Percentiles rank a stretch among this genome's conserved stretches.
Evolutionary conservation across 345 rosid genomes (phyloP).

Genomic region (Eutrema yunnanense): DNA sequence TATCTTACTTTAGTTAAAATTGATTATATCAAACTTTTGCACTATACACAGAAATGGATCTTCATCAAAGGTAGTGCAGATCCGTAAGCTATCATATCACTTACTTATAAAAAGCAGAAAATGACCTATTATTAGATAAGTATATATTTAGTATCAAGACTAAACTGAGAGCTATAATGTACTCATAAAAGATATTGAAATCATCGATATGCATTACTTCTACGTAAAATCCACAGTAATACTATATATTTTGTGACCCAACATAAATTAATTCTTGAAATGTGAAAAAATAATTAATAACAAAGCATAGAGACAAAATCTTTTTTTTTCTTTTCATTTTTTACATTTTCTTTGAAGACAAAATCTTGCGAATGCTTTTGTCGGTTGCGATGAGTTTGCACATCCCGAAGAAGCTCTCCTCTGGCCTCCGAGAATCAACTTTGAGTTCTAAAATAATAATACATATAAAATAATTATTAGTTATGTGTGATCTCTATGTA

Average conservation of each 20-base stretch:
- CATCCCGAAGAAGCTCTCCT: constrained; percentile 25
- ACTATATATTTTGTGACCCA: neutral
- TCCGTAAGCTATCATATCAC: constrained; percentile 23
- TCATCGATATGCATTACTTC: constrained; percentile 11
- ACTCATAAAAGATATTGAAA: neutral
- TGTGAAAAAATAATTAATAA: neutral
- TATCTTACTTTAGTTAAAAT: constrained; percentile 23
- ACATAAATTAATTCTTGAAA: neutral
- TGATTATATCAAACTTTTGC: constrained; percentile 26
- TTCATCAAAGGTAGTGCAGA: constrained; percentile 35
- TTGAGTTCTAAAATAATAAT: constrained; percentile 10
- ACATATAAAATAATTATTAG: neutral
- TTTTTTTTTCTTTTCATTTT: too few relatives aligned
- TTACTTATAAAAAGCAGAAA: constrained; percentile 19
- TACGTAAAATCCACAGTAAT: constrained; percentile 12
- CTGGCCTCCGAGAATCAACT: constrained; percentile 16
- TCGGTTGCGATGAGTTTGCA: constrained; percentile 26
- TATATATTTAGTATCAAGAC: constrained; percentile 5
- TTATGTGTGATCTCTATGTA: constrained; percentile 18
- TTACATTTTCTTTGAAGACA: constrained; percentile 3
- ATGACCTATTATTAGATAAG: constrained; percentile 5
- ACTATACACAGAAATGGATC: constrained; percentile 25
- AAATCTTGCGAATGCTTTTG: constrained; percentile 27
- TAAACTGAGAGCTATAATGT: neutral
- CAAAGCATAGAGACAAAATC: neutral